phyloP scores from a whole-genome alignment of 371 early-diverging fungal genomes.

The Blastocladiella emersonii region DNA sequence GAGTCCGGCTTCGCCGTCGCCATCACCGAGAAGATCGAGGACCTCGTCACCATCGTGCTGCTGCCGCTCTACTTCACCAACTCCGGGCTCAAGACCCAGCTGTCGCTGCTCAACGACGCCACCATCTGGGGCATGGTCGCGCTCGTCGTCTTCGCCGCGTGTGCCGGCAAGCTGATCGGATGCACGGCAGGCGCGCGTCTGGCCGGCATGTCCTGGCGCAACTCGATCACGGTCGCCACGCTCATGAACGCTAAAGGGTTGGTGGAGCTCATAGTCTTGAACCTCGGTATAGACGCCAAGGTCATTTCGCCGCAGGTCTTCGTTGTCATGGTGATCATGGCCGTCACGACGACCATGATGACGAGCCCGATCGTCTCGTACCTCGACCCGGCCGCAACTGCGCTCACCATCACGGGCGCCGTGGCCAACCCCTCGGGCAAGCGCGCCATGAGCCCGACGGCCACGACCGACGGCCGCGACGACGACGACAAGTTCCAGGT shows the following conservation, averaged over 20 bases:
- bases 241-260: slow-evolving; percentile 94
- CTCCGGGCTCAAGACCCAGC: slow-evolving; percentile 78
- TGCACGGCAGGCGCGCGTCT: slow-evolving; percentile 58
- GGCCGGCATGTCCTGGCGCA: slow-evolving; percentile 56
- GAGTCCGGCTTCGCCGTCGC: slow-evolving; percentile 71
- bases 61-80: slow-evolving; percentile 84
- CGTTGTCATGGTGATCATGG: slow-evolving; percentile 83
- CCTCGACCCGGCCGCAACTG: slow-evolving; percentile 35
- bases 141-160: slow-evolving; percentile 58
- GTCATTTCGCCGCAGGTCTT: slow-evolving; percentile 66
- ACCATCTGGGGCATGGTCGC: slow-evolving; percentile 62
- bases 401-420: slow-evolving; percentile 5
- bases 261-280: slow-evolving; percentile 86
- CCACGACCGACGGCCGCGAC: not conserved
- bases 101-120: slow-evolving; percentile 55
- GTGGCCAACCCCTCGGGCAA: not conserved
- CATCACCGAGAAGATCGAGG: slow-evolving; percentile 84
- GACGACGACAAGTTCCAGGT: not conserved
- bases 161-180: slow-evolving; percentile 75
- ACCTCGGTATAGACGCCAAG: slow-evolving; percentile 71
- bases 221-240: slow-evolving; percentile 72
- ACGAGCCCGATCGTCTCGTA: slow-evolving; percentile 43
- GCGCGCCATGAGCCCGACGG: not conserved
- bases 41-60: slow-evolving; percentile 70
- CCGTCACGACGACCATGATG: slow-evolving; percentile 62